Conservation (phyloP, 73 alveolate species). For the Blepharisma japonicum region DNA sequence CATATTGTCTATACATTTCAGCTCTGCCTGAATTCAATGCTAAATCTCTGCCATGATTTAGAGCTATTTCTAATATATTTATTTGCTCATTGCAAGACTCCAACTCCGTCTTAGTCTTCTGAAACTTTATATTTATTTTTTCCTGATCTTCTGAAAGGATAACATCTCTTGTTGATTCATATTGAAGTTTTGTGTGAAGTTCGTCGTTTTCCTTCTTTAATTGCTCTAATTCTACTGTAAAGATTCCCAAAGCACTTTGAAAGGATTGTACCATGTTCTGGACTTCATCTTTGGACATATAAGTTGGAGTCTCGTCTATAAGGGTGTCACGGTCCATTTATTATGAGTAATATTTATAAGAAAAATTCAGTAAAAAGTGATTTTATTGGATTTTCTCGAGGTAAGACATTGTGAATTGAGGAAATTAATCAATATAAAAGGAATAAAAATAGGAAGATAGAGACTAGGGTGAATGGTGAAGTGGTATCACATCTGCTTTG, state of each 20-base stretch:
- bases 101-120: not conserved
- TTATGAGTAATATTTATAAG: too few relatives aligned
- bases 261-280: not conserved
- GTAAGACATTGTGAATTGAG: too few relatives aligned
- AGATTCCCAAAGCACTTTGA: not conserved
- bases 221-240: not conserved
- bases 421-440: too few relatives aligned
- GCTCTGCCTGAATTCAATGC: not conserved
- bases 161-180: not conserved
- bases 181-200: slow-evolving; percentile 1
- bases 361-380: too few relatives aligned
- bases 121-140: not conserved
- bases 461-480: too few relatives aligned
- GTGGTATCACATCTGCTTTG: too few relatives aligned
- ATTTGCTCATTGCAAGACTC: slow-evolving; percentile 11
- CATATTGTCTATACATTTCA: not conserved
- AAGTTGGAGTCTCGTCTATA: not conserved
- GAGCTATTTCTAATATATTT: not conserved
- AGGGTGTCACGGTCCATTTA: too few relatives aligned
- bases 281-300: slow-evolving; percentile 8
- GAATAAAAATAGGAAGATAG: too few relatives aligned
- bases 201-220: not conserved
- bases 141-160: not conserved
- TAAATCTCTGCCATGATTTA: not conserved
- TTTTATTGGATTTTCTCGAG: too few relatives aligned